These are phyloP conservation scores for Microcyclospora pomicola DNA, from an alignment of 2,329 filamentous ascomycete species.

Conservation along the genomic window DNA sequence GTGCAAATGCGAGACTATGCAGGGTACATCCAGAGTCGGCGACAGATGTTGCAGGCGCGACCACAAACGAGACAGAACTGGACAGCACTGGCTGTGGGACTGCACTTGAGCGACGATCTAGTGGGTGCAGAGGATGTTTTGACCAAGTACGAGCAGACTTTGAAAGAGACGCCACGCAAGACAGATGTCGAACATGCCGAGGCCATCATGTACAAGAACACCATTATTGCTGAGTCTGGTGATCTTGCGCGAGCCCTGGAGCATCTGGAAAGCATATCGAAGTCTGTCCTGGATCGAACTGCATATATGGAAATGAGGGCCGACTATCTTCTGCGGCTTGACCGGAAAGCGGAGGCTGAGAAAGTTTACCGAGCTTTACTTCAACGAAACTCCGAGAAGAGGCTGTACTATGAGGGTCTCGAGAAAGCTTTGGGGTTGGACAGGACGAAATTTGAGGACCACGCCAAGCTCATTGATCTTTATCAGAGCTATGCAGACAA, in stretches of 20 bases:
- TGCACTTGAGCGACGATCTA: conserved; percentile 79
- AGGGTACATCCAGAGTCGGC: conserved; percentile 82
- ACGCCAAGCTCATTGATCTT: conserved; percentile 59
- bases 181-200: conserved; percentile 86
- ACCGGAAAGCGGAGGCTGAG: conserved; percentile 62
- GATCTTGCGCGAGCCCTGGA: conserved; percentile 72
- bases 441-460: conserved; percentile 45
- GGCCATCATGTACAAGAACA: conserved; percentile 88
- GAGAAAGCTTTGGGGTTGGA: conserved; percentile 53
- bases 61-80: conserved; percentile 80
- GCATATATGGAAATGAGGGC: conserved; percentile 77
- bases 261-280: conserved; percentile 65
- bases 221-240: conserved; percentile 79
- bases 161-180: conserved; percentile 66
- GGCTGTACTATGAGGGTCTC: conserved; percentile 71
- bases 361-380: conserved; percentile 69
- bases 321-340: conserved; percentile 68
- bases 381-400: conserved; percentile 77
- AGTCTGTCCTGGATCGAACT: conserved; percentile 68
- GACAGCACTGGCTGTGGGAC: conserved; percentile 90
- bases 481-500: conserved; percentile 73
- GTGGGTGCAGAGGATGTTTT: conserved; percentile 80
- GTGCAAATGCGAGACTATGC: conserved; percentile 93
- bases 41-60: conserved; percentile 71
- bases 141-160: conserved; percentile 80